Conservation (phyloP, 2,329 filamentous ascomycete genomes). For the Colletotrichum somersetense region DNA sequence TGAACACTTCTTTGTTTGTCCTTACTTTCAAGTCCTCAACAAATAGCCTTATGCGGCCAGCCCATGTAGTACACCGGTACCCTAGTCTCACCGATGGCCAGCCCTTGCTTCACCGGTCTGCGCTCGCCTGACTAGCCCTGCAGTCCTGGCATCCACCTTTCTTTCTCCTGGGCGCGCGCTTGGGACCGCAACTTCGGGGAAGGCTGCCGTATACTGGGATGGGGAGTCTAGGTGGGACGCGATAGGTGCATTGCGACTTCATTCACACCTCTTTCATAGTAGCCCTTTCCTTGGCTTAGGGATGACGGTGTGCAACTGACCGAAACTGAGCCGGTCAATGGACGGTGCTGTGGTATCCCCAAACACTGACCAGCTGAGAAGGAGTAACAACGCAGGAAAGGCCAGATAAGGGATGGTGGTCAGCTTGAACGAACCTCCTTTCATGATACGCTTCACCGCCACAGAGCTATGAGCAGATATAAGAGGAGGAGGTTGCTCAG, state of each 20-base stretch:
- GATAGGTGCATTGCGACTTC: conserved; percentile 3
- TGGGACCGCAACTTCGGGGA: not conserved
- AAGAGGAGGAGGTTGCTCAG: conserved; percentile 6
- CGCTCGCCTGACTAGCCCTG: conserved; percentile 22
- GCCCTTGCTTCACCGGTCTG: conserved; percentile 34
- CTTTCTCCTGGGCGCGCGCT: not conserved
- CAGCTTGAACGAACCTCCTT: conserved; percentile 7
- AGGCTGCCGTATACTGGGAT: not conserved
- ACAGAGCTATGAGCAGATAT: conserved; percentile 1
- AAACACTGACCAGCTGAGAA: not conserved
- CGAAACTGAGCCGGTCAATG: conserved; percentile 15
- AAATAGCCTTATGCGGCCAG: conserved; percentile 17
- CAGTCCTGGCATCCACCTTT: not conserved
- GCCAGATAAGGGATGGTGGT: conserved; percentile 1
- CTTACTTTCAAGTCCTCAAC: not conserved
- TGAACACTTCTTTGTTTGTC: not conserved
- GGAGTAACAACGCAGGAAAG: not conserved
- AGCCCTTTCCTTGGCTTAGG: not conserved
- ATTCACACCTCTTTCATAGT: conserved; percentile 10
- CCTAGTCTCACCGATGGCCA: conserved; percentile 34
- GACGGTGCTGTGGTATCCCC: not conserved
- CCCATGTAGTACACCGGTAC: conserved; percentile 25
- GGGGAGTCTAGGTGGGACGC: not conserved
- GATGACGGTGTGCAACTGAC: conserved; percentile 17
- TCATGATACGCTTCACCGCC: conserved; percentile 29